phyloP scores from a whole-genome alignment of 2,329 filamentous ascomycete species.

The Neobulgaria alba region DNA sequence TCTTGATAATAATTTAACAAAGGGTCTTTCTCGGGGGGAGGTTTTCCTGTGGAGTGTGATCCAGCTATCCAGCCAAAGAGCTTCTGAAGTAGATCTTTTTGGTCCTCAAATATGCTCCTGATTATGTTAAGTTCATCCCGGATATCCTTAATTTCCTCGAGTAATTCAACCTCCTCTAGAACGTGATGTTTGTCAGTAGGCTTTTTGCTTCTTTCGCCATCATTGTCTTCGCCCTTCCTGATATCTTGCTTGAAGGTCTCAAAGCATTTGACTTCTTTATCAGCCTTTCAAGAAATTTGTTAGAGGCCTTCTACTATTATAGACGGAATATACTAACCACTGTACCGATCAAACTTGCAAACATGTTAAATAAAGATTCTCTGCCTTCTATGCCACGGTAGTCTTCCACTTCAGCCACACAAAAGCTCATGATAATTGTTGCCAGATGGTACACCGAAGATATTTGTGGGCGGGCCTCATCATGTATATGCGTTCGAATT shows the following conservation, averaged over 20 bases:
- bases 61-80: too few species aligned
- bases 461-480: slow-evolving; percentile 18
- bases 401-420: too few species aligned
- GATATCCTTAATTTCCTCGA: slow-evolving; percentile 10
- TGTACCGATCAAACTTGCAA: neutral
- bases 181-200: neutral
- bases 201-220: neutral
- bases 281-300: neutral
- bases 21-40: neutral
- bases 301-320: neutral
- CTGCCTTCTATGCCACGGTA: neutral
- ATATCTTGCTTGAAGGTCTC: neutral
- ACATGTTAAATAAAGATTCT: neutral
- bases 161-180: too few species aligned
- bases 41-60: too few species aligned
- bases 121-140: slow-evolving; percentile 6
- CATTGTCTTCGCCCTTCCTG: too few species aligned
- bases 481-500: slow-evolving; percentile 29
- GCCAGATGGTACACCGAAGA: slow-evolving; percentile 32
- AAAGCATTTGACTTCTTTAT: neutral
- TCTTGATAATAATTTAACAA: neutral
- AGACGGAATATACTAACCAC: too few species aligned
- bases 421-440: slow-evolving; percentile 34
- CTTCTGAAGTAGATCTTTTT: too few species aligned
- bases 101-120: slow-evolving; percentile 1